These are phyloP conservation scores for Pseudogymnoascus destructans DNA, from an alignment of 2,329 filamentous ascomycete genomes.

Conservation along the genomic window DNA sequence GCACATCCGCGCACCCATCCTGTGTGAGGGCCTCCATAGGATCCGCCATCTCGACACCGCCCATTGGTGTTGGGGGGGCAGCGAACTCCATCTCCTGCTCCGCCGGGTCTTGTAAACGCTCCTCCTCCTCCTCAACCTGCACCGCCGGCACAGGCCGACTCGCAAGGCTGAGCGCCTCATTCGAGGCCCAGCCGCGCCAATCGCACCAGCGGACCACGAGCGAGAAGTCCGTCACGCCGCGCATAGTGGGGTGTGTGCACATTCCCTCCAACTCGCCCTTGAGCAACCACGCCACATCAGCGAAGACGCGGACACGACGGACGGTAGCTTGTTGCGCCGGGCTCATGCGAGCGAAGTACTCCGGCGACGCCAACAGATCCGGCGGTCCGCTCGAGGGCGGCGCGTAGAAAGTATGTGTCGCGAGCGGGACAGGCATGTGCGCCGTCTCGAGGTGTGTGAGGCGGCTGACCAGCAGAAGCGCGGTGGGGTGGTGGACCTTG, in stretches of 20 bases:
- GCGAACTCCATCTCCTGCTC: not conserved
- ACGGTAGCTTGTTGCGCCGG: not conserved
- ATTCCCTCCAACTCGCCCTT: not conserved
- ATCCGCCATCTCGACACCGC: not conserved
- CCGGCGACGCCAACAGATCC: not conserved
- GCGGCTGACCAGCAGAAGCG: too few species aligned
- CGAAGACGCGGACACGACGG: not conserved
- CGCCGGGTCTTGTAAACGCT: not conserved
- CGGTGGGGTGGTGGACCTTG: too few species aligned
- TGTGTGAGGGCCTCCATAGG: not conserved
- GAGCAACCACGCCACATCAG: not conserved
- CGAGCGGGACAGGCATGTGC: too few species aligned
- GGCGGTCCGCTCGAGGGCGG: not conserved
- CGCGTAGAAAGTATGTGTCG: too few species aligned
- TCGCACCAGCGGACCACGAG: not conserved
- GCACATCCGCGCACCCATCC: not conserved
- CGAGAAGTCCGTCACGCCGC: not conserved
- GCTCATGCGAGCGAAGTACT: not conserved
- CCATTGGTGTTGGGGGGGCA: not conserved
- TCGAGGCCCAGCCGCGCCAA: slow-evolving; percentile 3
- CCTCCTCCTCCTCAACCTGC: not conserved
- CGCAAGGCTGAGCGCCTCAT: not conserved
- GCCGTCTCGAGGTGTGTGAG: too few species aligned
- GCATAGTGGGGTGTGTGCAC: not conserved
- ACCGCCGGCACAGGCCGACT: not conserved